These are phyloP conservation scores for Exserohilum rostratum DNA, from an alignment of 2,329 filamentous ascomycete genomes.

Conservation along the genomic window DNA sequence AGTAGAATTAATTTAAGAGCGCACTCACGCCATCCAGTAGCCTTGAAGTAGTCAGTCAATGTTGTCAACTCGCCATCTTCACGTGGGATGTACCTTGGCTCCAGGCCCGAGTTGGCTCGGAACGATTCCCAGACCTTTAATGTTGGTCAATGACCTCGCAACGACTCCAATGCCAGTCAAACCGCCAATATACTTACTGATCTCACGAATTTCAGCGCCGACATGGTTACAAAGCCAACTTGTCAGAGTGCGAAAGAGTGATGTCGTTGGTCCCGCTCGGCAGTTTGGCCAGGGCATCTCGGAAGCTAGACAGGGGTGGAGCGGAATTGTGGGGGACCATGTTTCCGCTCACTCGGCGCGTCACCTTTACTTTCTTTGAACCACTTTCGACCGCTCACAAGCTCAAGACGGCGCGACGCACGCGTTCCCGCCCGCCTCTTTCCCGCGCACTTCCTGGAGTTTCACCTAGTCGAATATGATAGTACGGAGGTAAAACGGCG, in stretches of 20 bases:
- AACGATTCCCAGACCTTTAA: conserved; percentile 83
- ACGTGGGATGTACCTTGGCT: conserved; percentile 71
- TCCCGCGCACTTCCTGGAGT: neutral
- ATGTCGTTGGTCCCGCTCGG: conserved; percentile 31
- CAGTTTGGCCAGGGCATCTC: conserved; percentile 17
- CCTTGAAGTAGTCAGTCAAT: conserved; percentile 27
- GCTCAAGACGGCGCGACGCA: conserved; percentile 9
- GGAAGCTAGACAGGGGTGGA: conserved; percentile 29
- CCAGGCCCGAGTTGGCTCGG: conserved; percentile 81
- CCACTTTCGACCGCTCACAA: conserved; percentile 10
- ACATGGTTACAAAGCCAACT: conserved; percentile 28
- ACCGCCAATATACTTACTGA: conserved; percentile 58
- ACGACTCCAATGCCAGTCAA: neutral
- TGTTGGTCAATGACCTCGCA: conserved; percentile 22
- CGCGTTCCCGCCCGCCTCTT: conserved; percentile 18
- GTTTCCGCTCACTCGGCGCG: conserved; percentile 32
- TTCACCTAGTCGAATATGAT: conserved; percentile 38
- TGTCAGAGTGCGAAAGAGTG: conserved; percentile 21
- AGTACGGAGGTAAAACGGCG: conserved; percentile 29
- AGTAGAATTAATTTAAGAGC: neutral
- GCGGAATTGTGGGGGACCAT: conserved; percentile 21
- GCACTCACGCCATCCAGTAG: conserved; percentile 51
- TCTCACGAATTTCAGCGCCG: conserved; percentile 66
- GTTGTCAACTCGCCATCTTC: neutral
- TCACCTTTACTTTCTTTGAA: conserved; percentile 26